Percentiles rank a stretch among this genome's conserved stretches.
Conservation (phyloP, 1,139 yeast species). For the Kodamaea fungicola region DNA sequence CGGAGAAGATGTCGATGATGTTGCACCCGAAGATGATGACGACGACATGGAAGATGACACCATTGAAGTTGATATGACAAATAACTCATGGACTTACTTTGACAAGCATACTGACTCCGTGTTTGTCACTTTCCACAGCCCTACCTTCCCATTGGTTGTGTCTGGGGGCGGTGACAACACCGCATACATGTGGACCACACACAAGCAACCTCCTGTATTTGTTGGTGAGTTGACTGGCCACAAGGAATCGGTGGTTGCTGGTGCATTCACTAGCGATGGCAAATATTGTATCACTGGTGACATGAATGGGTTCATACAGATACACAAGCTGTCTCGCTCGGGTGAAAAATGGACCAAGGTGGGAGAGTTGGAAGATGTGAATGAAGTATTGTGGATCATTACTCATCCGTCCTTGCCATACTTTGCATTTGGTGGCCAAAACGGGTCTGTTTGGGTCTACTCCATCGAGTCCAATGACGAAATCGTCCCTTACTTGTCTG, state of each 20-base stretch:
- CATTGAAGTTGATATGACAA: conserved; percentile 64
- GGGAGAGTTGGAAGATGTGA: conserved; percentile 79
- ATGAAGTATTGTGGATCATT: conserved; percentile 69
- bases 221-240: conserved; percentile 76
- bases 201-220: conserved; percentile 74
- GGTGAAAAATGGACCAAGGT: conserved; percentile 80
- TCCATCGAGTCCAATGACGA: conserved; percentile 58
- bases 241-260: conserved; percentile 82
- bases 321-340: conserved; percentile 66
- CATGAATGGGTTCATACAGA: conserved; percentile 84
- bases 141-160: conserved; percentile 70
- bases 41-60: conserved; percentile 26
- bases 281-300: conserved; percentile 81
- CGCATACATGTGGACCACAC: conserved; percentile 90
- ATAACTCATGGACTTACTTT: conserved; percentile 85
- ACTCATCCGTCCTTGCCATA: conserved; percentile 69
- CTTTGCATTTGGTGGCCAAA: conserved; percentile 92
- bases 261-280: conserved; percentile 83
- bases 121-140: conserved; percentile 75
- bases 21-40: conserved; percentile 40
- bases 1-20: conserved; percentile 31
- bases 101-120: conserved; percentile 86
- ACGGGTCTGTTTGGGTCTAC: conserved; percentile 95
- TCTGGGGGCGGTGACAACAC: conserved; percentile 90
- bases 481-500: conserved; percentile 70